Evolutionary conservation across 352 stramenopile genomes (phyloP), one percentile per base, ranked within the genome.

Genomic region (Pythium phragmiticola): DNA sequence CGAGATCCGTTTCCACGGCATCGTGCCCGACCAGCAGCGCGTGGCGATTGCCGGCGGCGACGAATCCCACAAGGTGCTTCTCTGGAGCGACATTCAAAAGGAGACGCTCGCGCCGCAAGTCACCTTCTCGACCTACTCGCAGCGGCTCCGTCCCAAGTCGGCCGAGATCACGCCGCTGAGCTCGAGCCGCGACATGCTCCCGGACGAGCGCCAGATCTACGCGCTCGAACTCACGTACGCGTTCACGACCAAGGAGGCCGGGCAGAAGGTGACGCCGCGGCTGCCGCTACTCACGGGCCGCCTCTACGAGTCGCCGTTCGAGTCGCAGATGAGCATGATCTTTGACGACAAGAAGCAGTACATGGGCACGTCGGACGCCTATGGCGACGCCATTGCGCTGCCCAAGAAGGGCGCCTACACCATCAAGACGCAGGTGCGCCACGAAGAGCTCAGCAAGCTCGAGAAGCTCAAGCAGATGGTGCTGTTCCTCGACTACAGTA

Each of bases 281-380:
- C 74, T 95, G 50, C 83, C 88, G 14, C 59, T 90, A 8, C 66
- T 98, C 57, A 66, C 64, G 23, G 66, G 78, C 1, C 84, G 82
- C 14, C 76, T 98, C 19, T 98, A 98, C 68, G 95, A 98, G 64
- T 97, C 88, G 7, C 86, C 86, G 12, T 97, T 97, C 43, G 92
- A 98, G 63, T 77, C 79, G n/a, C 92, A 98, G 58, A 57, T 98
- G 59, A 95, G 90, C 67, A 88, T 98, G 77, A 77, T 97, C 37
- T 98, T 98, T 66, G 90, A 98, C 72, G 85, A 87, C 17, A 97
- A 98, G 69, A 98, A 98, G 72, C 93, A 96, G 74, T 96, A 91
- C 54, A 68, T 95, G 47, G 89, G 79, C 53, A 78, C 68, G 52
- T 91, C 82, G 23, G 93, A 98, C 63, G 82, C 89, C 6, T 97